These are phyloP conservation scores for Isochrysis galbana DNA, from an alignment of 78 protist genomes.

Conservation along the genomic window DNA sequence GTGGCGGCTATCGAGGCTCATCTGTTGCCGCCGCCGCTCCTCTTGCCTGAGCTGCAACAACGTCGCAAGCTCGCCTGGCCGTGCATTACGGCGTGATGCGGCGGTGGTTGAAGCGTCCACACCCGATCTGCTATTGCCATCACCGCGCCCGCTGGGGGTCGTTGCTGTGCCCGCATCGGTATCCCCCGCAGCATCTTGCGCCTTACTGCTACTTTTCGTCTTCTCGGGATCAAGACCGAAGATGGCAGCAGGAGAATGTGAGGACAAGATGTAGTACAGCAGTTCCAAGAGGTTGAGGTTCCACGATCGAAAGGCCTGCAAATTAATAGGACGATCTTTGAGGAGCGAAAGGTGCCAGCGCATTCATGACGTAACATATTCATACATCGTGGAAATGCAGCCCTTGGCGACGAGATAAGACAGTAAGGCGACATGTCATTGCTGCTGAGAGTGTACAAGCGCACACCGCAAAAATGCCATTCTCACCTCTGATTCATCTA, in stretches of 20 bases:
- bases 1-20: neutral
- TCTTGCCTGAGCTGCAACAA: neutral
- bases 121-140: too few species aligned
- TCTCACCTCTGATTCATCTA: neutral
- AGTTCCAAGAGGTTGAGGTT: slow-evolving; percentile 4
- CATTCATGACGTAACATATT: too few species aligned
- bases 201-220: neutral
- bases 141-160: too few species aligned
- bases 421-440: too few species aligned
- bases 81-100: too few species aligned
- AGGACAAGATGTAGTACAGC: neutral
- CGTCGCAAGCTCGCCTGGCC: neutral
- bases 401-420: too few species aligned
- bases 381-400: too few species aligned
- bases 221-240: neutral
- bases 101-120: too few species aligned
- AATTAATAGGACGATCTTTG: too few species aligned
- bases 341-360: too few species aligned
- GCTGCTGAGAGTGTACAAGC: too few species aligned
- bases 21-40: neutral
- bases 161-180: neutral
- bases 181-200: neutral
- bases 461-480: too few species aligned
- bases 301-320: neutral
- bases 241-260: neutral